Base-by-base conservation (phyloP, 2,329 filamentous ascomycete species). In the Rachicladosporium sp. region DNA sequence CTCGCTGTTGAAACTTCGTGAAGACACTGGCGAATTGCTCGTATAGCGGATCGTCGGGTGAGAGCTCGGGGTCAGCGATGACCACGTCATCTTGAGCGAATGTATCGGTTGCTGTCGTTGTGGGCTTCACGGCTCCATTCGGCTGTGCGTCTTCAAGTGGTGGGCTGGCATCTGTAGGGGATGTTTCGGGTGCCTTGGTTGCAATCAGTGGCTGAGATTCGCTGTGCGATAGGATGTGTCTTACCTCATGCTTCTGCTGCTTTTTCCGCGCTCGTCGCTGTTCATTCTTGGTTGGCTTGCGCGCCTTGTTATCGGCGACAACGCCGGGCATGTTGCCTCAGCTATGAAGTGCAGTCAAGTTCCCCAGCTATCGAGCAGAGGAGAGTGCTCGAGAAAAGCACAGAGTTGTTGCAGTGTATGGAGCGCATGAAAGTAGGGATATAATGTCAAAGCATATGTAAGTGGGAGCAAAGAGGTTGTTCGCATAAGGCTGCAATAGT, bases 191-290 rank as follows among this genome's bases (percentile, higher is more conserved):
- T 13, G 10, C 13, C 33, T 34, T 38, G 12, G 40, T 43, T 11
- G 15, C 31, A 34, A 8, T 9, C 10, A 10, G 31, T 15, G 13
- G 33, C n/a, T 12, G 40, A 36, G 37, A 47, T 59, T 67, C 60
- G 15, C 15, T 19, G 15, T 19, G 15, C 15, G 15, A 19, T 19
- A 19, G 13, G 6, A 23, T n/a, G 33, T 11, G 8, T n/a, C 34
- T 23, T 37, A 41, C 66, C 50, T 75, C 64, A 55, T 78, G 78
- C 67, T 93, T 93, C 58, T 85, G 77, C 54, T 86, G 82, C 78
- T 94, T 95, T 75, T 91, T 94, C 70, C 89, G 88, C 36, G 86
- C 83, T 61, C 89, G 79, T 61, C 87, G 77, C 69, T 88, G 80
- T 65, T 93, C 86, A 65, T 95, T 95, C 70, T 95, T 96, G 60